A percentile compares a stretch with the other conserved stretches of the same genome.
Conservation (phyloP, 306 rosid species). For the Lathyrus sativus region DNA sequence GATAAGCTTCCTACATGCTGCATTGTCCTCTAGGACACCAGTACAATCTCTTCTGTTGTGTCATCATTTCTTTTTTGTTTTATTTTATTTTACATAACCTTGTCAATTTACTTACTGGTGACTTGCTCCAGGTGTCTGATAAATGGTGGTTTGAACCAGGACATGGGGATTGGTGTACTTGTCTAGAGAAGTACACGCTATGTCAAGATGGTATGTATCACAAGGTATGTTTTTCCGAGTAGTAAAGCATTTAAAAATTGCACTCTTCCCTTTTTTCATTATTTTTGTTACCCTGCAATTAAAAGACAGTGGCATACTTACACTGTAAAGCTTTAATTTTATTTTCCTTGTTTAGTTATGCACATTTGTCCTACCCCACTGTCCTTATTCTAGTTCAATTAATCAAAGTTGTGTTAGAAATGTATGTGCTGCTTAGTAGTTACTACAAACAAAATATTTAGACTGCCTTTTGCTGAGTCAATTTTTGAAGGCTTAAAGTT, state of each 20-base stretch:
- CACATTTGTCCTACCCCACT: slow-evolving; percentile 2
- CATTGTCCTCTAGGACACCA: slow-evolving; percentile 2
- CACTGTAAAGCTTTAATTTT: not conserved
- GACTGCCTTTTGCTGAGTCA: slow-evolving; percentile 21
- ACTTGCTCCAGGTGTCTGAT: slow-evolving; percentile 70
- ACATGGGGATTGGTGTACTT: slow-evolving; percentile 95
- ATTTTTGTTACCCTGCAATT: slow-evolving; percentile 27
- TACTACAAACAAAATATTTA: slow-evolving; percentile 21
- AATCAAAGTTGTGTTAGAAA: slow-evolving; percentile 17
- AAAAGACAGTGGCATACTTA: slow-evolving; percentile 22
- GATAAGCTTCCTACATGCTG: slow-evolving; percentile 17
- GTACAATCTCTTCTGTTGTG: not conserved
- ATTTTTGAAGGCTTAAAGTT: slow-evolving; percentile 6
- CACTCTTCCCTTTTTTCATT: slow-evolving; percentile 11
- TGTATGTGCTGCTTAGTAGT: slow-evolving; percentile 11
- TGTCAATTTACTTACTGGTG: slow-evolving; percentile 23
- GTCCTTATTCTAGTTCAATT: slow-evolving; percentile 24
- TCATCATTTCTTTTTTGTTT: slow-evolving; percentile 25
- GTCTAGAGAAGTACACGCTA: slow-evolving; percentile 81
- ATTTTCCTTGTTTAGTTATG: slow-evolving; percentile 5
- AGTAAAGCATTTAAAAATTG: slow-evolving; percentile 20
- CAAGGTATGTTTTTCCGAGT: slow-evolving; percentile 62
- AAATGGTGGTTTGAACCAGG: slow-evolving; percentile 99
- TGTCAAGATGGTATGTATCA: slow-evolving; percentile 97
- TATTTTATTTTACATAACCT: slow-evolving; percentile 10